A percentile compares a stretch with the other conserved stretches of the same genome.
Conservation (phyloP, 23 red algal genomes). For the Gracilariopsis chorda region DNA sequence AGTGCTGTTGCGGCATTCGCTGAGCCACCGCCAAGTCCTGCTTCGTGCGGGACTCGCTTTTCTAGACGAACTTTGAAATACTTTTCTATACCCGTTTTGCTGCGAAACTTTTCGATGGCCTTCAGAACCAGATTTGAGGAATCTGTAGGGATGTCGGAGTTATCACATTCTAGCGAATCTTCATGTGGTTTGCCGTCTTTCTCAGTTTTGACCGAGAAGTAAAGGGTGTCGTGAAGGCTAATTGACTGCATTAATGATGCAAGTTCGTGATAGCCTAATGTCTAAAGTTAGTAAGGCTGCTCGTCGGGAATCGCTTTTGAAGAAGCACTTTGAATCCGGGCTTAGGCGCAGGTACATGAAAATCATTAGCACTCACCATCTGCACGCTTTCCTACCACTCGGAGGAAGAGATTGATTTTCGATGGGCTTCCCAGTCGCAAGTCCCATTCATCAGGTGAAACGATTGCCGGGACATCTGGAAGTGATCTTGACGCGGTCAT, state of each 20-base stretch:
- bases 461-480: slow-evolving; percentile 36
- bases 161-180: slow-evolving; percentile 76
- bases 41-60: slow-evolving; percentile 81
- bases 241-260: slow-evolving; percentile 96
- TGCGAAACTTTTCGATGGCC: slow-evolving; percentile 79
- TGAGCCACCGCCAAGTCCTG: slow-evolving; percentile 93
- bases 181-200: background rate
- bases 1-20: slow-evolving; percentile 96
- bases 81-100: slow-evolving; percentile 26
- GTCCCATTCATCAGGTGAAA: slow-evolving; percentile 60
- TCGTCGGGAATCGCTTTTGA: too few relatives aligned
- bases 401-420: slow-evolving; percentile 98
- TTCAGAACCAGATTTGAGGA: slow-evolving; percentile 83
- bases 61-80: slow-evolving; percentile 83
- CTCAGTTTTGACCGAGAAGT: slow-evolving; percentile 63
- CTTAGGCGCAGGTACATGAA: too few relatives aligned
- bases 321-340: too few relatives aligned
- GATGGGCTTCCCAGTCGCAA: slow-evolving; percentile 66
- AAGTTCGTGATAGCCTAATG: slow-evolving; percentile 80
- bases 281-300: too few relatives aligned
- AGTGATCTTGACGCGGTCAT: slow-evolving; percentile 33
- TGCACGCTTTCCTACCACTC: slow-evolving; percentile 63
- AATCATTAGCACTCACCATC: slow-evolving; percentile 46
- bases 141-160: slow-evolving; percentile 71
- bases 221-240: slow-evolving; percentile 76